Evolutionary conservation across 805 yeast genomes (phyloP).

Genomic region (Starmerella bombi): DNA sequence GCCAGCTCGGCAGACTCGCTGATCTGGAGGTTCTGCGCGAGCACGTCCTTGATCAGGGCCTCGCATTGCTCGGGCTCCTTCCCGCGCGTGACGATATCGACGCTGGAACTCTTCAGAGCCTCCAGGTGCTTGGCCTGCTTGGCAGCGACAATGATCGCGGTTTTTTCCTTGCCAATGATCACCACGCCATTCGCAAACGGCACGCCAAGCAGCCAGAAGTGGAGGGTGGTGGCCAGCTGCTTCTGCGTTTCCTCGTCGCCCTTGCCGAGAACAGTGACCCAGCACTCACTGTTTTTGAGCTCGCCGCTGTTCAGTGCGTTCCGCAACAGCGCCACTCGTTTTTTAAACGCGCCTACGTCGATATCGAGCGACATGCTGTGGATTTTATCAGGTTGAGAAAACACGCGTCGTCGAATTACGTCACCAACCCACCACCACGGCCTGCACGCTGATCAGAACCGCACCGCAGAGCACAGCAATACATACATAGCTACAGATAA

Average conservation of each 20-base stretch:
- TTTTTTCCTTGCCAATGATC: slow-evolving; percentile 45
- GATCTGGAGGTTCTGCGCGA: slow-evolving; percentile 25
- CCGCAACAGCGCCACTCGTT: slow-evolving; percentile 26
- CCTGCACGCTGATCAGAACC: neutral
- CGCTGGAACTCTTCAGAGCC: slow-evolving; percentile 38
- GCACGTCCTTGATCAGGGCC: slow-evolving; percentile 46
- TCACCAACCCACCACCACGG: neutral
- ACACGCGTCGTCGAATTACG: neutral
- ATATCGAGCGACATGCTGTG: slow-evolving; percentile 18
- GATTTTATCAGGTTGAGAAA: neutral
- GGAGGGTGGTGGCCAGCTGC: slow-evolving; percentile 73
- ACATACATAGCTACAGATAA: neutral
- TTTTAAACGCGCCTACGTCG: slow-evolving; percentile 25
- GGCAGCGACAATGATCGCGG: slow-evolving; percentile 59
- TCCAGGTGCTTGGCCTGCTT: slow-evolving; percentile 73
- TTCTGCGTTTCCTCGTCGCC: slow-evolving; percentile 80
- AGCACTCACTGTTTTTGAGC: slow-evolving; percentile 36
- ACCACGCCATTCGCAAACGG: slow-evolving; percentile 89
- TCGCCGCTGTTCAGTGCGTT: slow-evolving; percentile 20
- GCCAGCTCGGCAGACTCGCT: slow-evolving; percentile 43
- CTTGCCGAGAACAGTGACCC: slow-evolving; percentile 68
- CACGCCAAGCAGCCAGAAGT: slow-evolving; percentile 79
- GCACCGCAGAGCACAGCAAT: too few species aligned
- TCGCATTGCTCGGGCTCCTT: slow-evolving; percentile 71
- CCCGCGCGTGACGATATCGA: slow-evolving; percentile 56